Base-by-base conservation (phyloP, 768 basidiomycete genomes). In the Boletellus emodensis region DNA sequence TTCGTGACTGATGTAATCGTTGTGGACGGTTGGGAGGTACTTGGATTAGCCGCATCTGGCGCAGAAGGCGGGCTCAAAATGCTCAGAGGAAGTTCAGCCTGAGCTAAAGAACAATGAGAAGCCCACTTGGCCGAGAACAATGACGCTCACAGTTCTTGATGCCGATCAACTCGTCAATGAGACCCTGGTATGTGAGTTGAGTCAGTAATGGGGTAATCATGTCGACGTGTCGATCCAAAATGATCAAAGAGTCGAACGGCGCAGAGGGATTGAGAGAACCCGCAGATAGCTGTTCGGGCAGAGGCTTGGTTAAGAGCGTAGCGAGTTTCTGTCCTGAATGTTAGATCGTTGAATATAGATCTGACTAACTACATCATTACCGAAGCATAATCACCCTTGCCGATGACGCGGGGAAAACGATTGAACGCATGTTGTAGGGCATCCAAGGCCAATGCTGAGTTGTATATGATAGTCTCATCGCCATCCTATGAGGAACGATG, bases 201-300 rank as follows among this genome's bases (percentile, higher is more conserved):
- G 96, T 98, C 40, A 95, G 80, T 44, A 98, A 74, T 1, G 96
- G 93, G 0, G 96, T 96, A 52, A 98, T 84, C 88, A 97, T 89
- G 62, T 99, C 96, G 10, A 89, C 83, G 32, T 84, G 83, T 42
- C 96, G 83, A 66, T 99, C 96, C 50, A 99, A 59, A 34, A 98
- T 76, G 57, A 99, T 85, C 52, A 98, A 71, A 13, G 83, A 85
- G 64, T 99, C 96, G 47, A 98, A 78, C 44, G 75, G 80, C 14
- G 81, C 80, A 3, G 81, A 79, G 10, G 75, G 64, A 9, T 77
- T 68, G 6, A 76, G 62, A 3, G 77, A 66, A 10, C 70, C 68
- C 20, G 77, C 74, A 12, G 70, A 67, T 37, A 51, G 43, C 17
- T 70, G 66, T 49, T 79, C 78, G 4, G 77, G 72, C 18, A 76